Conservation (phyloP, 2,329 filamentous ascomycete species). For the Mollisiaceae sp. region DNA sequence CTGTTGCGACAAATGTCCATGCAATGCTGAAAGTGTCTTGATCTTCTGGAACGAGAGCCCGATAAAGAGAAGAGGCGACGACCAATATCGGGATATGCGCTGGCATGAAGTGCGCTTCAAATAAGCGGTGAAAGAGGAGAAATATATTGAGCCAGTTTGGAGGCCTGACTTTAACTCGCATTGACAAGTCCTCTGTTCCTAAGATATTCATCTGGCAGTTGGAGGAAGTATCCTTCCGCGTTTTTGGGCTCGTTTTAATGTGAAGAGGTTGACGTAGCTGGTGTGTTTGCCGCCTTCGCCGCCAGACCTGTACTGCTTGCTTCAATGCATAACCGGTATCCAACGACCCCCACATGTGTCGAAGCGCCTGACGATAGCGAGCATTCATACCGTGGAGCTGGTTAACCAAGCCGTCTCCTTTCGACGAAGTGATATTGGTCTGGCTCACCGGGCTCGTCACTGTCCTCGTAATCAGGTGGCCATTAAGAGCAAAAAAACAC, state of each 20-base stretch:
- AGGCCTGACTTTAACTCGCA: background rate
- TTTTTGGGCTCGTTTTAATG: background rate
- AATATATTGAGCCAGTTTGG: conserved; percentile 49
- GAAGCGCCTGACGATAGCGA: conserved; percentile 72
- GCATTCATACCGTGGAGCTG: conserved; percentile 58
- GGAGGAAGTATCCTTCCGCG: background rate
- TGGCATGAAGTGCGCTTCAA: conserved; percentile 74
- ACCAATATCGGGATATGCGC: conserved; percentile 70
- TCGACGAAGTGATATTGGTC: conserved; percentile 70
- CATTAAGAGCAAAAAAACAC: conserved; percentile 76
- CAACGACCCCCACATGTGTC: conserved; percentile 78
- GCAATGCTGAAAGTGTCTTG: conserved; percentile 52
- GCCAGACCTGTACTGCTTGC: conserved; percentile 41
- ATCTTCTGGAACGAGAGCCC: conserved; percentile 53
- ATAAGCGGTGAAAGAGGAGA: conserved; percentile 67
- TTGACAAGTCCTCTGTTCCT: background rate
- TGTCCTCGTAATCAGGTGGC: conserved; percentile 67
- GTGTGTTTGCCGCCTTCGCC: background rate
- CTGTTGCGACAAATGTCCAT: conserved; percentile 61
- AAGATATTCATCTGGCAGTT: background rate
- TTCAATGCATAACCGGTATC: conserved; percentile 71
- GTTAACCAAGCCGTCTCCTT: conserved; percentile 45
- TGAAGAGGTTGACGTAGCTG: background rate
- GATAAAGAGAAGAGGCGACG: conserved; percentile 65
- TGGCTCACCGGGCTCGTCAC: conserved; percentile 74